Evolutionary conservation across 345 rosid genomes (phyloP), one percentile per base, ranked within the genome.

Genomic region (Cochlearia excelsa): DNA sequence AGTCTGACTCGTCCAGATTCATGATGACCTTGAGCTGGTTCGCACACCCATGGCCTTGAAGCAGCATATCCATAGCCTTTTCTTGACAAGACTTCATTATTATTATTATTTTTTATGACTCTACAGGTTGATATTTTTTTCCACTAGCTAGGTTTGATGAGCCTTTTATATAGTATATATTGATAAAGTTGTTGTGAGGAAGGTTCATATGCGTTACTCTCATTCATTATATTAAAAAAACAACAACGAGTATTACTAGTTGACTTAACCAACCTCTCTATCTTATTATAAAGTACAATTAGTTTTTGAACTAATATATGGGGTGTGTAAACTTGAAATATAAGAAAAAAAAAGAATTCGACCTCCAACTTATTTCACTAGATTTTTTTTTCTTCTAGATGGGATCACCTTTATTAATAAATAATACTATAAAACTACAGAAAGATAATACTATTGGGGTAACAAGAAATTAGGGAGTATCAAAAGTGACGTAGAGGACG

Each of bases 1-100:
- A 52, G 5, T 57, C 58, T 39, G 65, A 42, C 23, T 57, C 52
- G 46, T 62, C 29, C 23, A 63, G 54, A 59, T 70, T 66, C 57
- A 71, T 40, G 57, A 59, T 53, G 54, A 38, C 46, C 41, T 61
- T 54, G 31, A 71, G 70, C 46, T 65, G 55, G 70, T 39, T 65
- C 3, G 75, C 75, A 44, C 35, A 71, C 1, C 52, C 61, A 30
- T 45, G 66, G 40, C 75, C 75, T n/a, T 59, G 57, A 64, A 65
- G 66, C 6, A 64, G 55, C 40, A 16, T 63, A 43, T 63, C 74
- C 74, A 57, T 56, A n/a, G 64, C 69, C 59, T 62, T 70, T 30
- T 70, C 43, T 28, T 70, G 54, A 65, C 30, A 63, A 70, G 65
- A 57, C 16, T 50, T 57, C 74, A 70, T 5, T 55, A 6, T 2